Evolutionary conservation across 305 asterid species (phyloP).

Genomic region (Solanum hybrid): DNA sequence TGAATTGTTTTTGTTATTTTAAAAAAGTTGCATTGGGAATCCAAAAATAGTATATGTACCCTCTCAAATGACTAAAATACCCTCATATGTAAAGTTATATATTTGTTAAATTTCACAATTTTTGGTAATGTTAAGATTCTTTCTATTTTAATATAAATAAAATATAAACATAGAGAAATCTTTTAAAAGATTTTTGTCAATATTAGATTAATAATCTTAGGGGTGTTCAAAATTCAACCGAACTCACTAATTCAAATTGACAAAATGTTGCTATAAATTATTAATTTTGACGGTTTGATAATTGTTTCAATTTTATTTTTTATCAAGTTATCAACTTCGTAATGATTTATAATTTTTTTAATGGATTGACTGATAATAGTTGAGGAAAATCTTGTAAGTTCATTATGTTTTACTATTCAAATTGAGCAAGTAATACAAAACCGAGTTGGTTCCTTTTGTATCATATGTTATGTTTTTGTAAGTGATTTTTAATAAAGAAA

Average conservation of each 20-base stretch:
- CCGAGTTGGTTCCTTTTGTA: neutral
- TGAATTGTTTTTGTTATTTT: constrained; percentile 19
- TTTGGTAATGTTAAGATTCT: neutral
- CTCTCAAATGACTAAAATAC: constrained; percentile 1
- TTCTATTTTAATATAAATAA: neutral
- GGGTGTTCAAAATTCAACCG: neutral
- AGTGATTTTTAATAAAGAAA: neutral
- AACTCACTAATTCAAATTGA: neutral
- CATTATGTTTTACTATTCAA: neutral
- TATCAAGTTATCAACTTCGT: neutral
- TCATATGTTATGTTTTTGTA: neutral
- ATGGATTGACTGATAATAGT: neutral
- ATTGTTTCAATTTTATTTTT: neutral
- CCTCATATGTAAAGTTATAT: neutral
- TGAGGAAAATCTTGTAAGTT: neutral
- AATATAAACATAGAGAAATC: neutral
- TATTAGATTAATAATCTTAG: neutral
- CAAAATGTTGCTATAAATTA: neutral
- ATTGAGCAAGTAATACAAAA: neutral
- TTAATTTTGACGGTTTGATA: neutral
- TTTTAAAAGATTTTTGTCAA: neutral
- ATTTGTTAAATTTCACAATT: neutral
- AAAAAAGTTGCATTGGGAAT: constrained; percentile 15
- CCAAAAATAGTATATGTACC: neutral
- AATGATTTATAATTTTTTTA: neutral